Evolutionary conservation across 1,139 yeast genomes (phyloP), one percentile per base, ranked within the genome.

Genomic region (Candida frijolesensis): DNA sequence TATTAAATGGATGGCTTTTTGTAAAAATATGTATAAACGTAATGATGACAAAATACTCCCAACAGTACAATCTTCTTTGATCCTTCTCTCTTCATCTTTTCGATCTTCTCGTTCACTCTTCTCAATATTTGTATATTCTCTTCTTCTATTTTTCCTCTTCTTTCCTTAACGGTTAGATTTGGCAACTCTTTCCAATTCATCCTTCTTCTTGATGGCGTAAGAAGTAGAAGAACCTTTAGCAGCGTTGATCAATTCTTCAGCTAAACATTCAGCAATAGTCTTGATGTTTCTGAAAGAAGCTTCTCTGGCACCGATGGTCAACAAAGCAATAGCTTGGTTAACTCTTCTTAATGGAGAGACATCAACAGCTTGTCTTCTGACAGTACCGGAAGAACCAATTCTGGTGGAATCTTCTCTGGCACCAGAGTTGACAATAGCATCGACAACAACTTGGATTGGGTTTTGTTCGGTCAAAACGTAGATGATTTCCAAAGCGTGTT

Each of bases 321-420:
- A 83, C 76, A 95, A 86, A 74, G 99, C 85, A 72, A 95, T 84
- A 70, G 99, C 96, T 84, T 94, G 98, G 96, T 95, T 94, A 69
- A 95, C 98, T 86, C 99, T 92, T 88, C 99, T 92, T 78, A 95
- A 87, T 74, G 99, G 99, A 72, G 99, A 92, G 64, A 95, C 99
- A 90, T 95, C 99, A 75, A 95, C 99, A 67, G 99, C 99, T 84
- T 95, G 99, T 88, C 99, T 91, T 88, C 99, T 94, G 70, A 96
- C 99, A 74, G 99, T 89, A 88, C 99, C 99, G 72, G 98, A 92
- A 74, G 98, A 92, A 83, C 99, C 99, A 70, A 95, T 94, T 89
- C 99, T 92, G 85, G 99, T 95, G 73, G 99, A 90, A 83, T 95
- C 99, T 86, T 95, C 99, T 86, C 99, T 91, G 80, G 99, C 96